These are phyloP conservation scores for Pseudogymnoascus sp. DNA, from an alignment of 2,329 filamentous ascomycete genomes.

Conservation along the genomic window DNA sequence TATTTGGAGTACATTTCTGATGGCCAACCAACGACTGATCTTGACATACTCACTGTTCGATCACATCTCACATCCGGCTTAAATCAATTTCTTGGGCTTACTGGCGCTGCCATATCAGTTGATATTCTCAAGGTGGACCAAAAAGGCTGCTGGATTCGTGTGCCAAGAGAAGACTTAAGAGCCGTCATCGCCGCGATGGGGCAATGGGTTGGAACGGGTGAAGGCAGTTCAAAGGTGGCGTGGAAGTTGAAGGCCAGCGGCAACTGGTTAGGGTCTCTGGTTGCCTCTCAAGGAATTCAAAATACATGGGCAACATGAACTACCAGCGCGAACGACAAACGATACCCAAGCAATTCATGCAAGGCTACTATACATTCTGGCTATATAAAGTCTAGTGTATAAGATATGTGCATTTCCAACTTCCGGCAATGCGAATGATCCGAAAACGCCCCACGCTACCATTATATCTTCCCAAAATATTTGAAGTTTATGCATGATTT, in stretches of 20 bases:
- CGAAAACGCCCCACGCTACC: slow-evolving; percentile 6
- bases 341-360: not conserved
- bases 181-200: slow-evolving; percentile 58
- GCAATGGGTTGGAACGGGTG: slow-evolving; percentile 49
- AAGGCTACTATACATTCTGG: slow-evolving; percentile 8
- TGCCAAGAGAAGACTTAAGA: slow-evolving; percentile 53
- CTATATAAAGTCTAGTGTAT: slow-evolving; percentile 10
- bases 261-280: slow-evolving; percentile 56
- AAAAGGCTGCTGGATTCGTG: slow-evolving; percentile 54
- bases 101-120: slow-evolving; percentile 58
- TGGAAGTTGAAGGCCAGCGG: slow-evolving; percentile 50
- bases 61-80: slow-evolving; percentile 58
- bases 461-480: slow-evolving; percentile 8
- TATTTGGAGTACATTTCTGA: slow-evolving; percentile 35
- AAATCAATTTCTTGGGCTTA: slow-evolving; percentile 61
- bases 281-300: slow-evolving; percentile 33
- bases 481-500: slow-evolving; percentile 7
- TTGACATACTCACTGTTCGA: slow-evolving; percentile 58
- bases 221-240: slow-evolving; percentile 30
- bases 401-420: slow-evolving; percentile 6
- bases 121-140: slow-evolving; percentile 61
- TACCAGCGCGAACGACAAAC: not conserved
- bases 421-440: slow-evolving; percentile 5
- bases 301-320: not conserved
- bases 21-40: slow-evolving; percentile 12